A percentile compares a stretch with the other conserved stretches of the same genome.
Conservation (phyloP, 2,329 filamentous ascomycete genomes). For the Alternaria panax region DNA sequence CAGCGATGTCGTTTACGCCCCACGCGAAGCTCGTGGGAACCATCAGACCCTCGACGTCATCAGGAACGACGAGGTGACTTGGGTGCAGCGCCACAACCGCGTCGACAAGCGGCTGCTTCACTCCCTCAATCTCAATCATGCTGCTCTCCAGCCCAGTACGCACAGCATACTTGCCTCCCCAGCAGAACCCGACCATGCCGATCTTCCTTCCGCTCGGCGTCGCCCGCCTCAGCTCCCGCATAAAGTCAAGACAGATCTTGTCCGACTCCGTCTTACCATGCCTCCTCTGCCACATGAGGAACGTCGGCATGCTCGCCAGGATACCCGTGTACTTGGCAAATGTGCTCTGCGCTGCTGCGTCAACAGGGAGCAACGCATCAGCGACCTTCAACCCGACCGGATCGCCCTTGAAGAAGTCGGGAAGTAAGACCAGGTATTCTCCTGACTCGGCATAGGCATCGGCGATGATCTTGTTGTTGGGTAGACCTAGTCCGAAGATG, state of each 20-base stretch:
- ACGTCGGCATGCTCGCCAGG: conserved; percentile 36
- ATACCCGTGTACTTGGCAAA: conserved; percentile 51
- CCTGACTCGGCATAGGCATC: conserved; percentile 32
- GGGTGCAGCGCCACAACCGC: conserved; percentile 51
- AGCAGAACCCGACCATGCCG: conserved; percentile 46
- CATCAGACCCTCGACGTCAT: conserved; percentile 33
- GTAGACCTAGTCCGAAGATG: conserved; percentile 31
- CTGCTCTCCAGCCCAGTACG: conserved; percentile 31
- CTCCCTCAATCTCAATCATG: conserved; percentile 47
- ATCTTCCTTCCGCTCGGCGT: conserved; percentile 43
- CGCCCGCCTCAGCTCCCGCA: conserved; percentile 38
- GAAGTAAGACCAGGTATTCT: conserved; percentile 33
- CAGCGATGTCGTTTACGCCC: conserved; percentile 25
- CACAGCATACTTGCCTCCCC: conserved; percentile 45
- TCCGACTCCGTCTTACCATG: conserved; percentile 44
- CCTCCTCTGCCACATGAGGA: conserved; percentile 39
- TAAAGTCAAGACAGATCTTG: conserved; percentile 48
- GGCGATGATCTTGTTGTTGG: conserved; percentile 40
- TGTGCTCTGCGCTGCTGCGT: conserved; percentile 45
- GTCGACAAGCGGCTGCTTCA: conserved; percentile 48
- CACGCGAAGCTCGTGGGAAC: conserved; percentile 30
- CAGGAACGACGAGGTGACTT: conserved; percentile 46
- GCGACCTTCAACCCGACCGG: conserved; percentile 34
- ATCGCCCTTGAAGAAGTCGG: conserved; percentile 37
- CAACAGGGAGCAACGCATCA: conserved; percentile 48